Evolutionary conservation across 345 rosid species (phyloP).

Genomic region (Populus tremula): DNA sequence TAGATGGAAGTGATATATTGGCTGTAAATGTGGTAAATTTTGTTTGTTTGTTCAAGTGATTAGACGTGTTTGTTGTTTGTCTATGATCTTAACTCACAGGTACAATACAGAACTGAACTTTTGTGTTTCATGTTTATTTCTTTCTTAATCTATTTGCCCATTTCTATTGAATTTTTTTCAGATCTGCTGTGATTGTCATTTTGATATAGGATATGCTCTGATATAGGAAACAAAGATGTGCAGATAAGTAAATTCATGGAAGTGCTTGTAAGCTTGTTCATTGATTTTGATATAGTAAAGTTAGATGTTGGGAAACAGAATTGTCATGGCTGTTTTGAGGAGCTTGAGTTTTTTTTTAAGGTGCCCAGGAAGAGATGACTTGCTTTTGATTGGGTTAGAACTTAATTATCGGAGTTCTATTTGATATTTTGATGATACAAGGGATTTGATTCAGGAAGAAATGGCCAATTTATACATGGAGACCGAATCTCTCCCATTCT

Average conservation of each 20-base stretch:
- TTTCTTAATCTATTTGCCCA: neutral
- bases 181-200: neutral
- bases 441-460: neutral
- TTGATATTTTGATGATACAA: neutral
- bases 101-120: neutral
- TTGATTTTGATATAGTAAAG: neutral
- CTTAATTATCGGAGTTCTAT: neutral
- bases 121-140: neutral
- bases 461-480: neutral
- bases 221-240: neutral
- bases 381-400: neutral
- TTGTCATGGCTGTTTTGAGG: neutral
- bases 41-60: neutral
- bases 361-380: conserved; percentile 6
- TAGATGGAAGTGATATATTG: neutral
- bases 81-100: neutral
- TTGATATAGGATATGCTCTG: neutral
- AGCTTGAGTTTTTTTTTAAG: neutral
- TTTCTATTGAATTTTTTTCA: neutral
- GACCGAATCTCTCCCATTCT: no score
- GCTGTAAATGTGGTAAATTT: neutral
- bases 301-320: neutral
- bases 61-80: neutral
- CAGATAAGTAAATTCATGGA: neutral
- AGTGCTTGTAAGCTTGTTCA: neutral